Conservation (phyloP, 2,329 filamentous ascomycete species). For the Herpotrichia juniperi region DNA sequence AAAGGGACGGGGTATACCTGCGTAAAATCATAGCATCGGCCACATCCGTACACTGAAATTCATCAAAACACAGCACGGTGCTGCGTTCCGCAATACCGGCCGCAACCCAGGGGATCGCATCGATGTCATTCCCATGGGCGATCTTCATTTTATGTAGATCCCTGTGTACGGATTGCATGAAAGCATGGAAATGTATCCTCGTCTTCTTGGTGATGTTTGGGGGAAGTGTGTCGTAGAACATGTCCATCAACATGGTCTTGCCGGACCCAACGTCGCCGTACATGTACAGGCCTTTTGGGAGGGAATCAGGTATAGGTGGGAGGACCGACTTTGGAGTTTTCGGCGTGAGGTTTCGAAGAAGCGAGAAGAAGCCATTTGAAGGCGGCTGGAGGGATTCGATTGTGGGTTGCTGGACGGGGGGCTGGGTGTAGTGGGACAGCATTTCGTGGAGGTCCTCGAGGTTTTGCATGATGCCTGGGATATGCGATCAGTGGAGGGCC, state of each 20-base stretch:
- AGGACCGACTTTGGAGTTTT: conserved; percentile 45
- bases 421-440: conserved; percentile 74
- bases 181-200: conserved; percentile 97
- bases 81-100: conserved; percentile 88
- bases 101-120: conserved; percentile 88
- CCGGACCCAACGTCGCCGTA: conserved; percentile 96
- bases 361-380: conserved; percentile 62
- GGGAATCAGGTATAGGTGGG: conserved; percentile 67
- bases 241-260: conserved; percentile 99
- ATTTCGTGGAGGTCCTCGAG: conserved; percentile 89
- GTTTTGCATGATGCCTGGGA: conserved; percentile 80
- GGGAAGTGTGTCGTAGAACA: conserved; percentile 94
- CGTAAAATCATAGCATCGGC: conserved; percentile 98
- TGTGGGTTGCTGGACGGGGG: conserved; percentile 76
- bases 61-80: conserved; percentile 94
- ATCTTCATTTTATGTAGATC: conserved; percentile 90
- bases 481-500: conserved; percentile 9
- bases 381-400: conserved; percentile 69
- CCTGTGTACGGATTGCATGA: conserved; percentile 98
- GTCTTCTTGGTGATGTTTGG: conserved; percentile 80
- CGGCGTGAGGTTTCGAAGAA: conserved; percentile 55
- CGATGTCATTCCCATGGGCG: conserved; percentile 84
- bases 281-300: conserved; percentile 91
- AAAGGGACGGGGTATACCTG: conserved; percentile 52
- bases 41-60: conserved; percentile 98